Percentiles rank a stretch among this genome's conserved stretches.
Evolutionary conservation across 768 basidiomycete genomes (phyloP).

Genomic region (Termitomyces titanicus): DNA sequence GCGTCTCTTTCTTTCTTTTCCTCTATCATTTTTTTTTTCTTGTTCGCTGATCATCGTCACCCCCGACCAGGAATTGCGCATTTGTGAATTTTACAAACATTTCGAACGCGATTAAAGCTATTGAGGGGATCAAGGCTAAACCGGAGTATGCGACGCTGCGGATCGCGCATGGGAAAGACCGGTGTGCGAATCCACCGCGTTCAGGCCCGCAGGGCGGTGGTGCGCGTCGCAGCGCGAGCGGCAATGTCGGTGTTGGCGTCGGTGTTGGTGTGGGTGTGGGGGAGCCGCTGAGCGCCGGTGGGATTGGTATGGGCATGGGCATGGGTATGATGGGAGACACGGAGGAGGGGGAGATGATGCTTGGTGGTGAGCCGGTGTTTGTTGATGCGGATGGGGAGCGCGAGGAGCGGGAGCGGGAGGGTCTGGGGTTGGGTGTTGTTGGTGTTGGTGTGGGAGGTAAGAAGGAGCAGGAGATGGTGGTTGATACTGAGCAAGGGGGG

Average conservation of each 20-base stretch:
- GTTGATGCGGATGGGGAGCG: conserved; percentile 23
- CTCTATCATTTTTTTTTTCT: background rate
- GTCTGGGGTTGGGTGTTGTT: conserved; percentile 11
- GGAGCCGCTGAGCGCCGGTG: conserved; percentile 36
- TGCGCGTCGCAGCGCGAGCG: conserved; percentile 28
- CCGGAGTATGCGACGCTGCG: conserved; percentile 87
- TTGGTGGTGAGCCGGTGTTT: conserved; percentile 28
- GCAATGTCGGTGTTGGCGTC: no score
- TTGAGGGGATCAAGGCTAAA: conserved; percentile 90
- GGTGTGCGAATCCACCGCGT: conserved; percentile 90
- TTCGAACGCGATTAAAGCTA: conserved; percentile 96
- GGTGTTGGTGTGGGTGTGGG: no score
- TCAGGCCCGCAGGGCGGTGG: conserved; percentile 73
- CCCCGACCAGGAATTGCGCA: conserved; percentile 77
- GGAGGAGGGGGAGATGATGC: conserved; percentile 30
- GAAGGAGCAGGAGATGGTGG: background rate
- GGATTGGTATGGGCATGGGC: no score
- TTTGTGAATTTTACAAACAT: conserved; percentile 97
- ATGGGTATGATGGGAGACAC: no score
- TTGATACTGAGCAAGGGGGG: conserved; percentile 8
- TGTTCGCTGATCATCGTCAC: background rate
- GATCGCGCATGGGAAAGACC: conserved; percentile 93
- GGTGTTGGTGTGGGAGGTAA: background rate
- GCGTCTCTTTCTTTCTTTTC: background rate
- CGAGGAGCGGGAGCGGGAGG: conserved; percentile 9